Evolutionary conservation across 2,329 filamentous ascomycete species (phyloP).

Genomic region (Cordyceps pruinosa): DNA sequence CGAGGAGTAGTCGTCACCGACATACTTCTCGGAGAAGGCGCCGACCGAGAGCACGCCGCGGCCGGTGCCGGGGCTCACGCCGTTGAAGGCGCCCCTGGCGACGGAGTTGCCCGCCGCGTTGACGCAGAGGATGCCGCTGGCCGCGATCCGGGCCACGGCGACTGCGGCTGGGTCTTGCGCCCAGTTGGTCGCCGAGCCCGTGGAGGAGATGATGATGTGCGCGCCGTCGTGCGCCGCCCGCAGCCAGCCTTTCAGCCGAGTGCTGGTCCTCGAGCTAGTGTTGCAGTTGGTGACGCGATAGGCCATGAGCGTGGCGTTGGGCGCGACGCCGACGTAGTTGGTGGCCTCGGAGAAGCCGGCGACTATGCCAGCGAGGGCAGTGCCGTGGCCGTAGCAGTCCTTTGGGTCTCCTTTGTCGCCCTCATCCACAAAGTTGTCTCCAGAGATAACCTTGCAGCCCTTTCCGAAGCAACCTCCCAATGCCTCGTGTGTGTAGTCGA

Average conservation of each 20-base stretch:
- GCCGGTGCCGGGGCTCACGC: constrained; percentile 28
- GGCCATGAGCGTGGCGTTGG: not conserved
- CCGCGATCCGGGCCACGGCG: constrained; percentile 39
- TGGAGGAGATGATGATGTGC: not conserved
- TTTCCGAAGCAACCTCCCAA: constrained; percentile 44
- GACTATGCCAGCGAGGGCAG: constrained; percentile 55
- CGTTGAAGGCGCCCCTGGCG: constrained; percentile 55
- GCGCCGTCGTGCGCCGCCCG: not conserved
- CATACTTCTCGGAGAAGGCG: constrained; percentile 43
- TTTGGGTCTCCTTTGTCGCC: constrained; percentile 45
- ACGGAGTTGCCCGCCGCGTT: constrained; percentile 47
- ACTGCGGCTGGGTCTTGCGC: not conserved
- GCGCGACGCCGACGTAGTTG: not conserved
- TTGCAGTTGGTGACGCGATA: not conserved
- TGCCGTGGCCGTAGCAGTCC: constrained; percentile 53
- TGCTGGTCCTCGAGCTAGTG: not conserved
- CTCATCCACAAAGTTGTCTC: constrained; percentile 53
- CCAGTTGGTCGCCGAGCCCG: not conserved
- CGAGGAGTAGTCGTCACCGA: constrained; percentile 44
- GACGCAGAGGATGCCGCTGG: constrained; percentile 44
- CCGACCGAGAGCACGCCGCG: constrained; percentile 22
- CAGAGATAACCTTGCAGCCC: constrained; percentile 51
- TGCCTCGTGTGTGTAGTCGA: not conserved
- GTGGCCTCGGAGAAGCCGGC: constrained; percentile 44
- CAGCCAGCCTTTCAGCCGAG: not conserved